Percentiles rank a stretch among this genome's conserved stretches.
Evolutionary conservation across 2,329 filamentous ascomycete species (phyloP).

Genomic region (Xylariaceae sp.): DNA sequence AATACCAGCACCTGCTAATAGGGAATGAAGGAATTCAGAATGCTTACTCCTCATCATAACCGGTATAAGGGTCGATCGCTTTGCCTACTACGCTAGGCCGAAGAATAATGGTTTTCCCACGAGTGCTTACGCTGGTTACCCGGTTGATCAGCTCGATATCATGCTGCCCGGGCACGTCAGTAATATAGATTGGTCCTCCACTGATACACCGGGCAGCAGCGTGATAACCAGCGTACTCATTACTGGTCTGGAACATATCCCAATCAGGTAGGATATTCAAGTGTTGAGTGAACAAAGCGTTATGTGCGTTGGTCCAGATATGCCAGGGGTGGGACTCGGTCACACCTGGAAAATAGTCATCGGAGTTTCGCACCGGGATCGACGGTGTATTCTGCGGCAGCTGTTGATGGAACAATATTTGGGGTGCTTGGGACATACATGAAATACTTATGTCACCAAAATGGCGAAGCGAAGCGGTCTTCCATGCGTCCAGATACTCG

Average conservation of each 20-base stretch:
- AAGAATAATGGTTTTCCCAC: slow-evolving; percentile 72
- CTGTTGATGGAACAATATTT: slow-evolving; percentile 79
- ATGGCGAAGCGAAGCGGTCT: slow-evolving; percentile 66
- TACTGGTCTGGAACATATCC: slow-evolving; percentile 64
- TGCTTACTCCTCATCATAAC: slow-evolving; percentile 59
- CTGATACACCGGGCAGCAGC: slow-evolving; percentile 84
- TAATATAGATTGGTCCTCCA: slow-evolving; percentile 91
- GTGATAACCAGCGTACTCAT: slow-evolving; percentile 73
- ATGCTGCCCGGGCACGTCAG: slow-evolving; percentile 79
- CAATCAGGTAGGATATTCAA: slow-evolving; percentile 83
- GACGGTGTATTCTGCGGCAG: slow-evolving; percentile 69
- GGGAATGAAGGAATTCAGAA: neutral
- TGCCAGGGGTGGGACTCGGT: slow-evolving; percentile 86
- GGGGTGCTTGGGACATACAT: slow-evolving; percentile 90
- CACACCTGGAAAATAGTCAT: slow-evolving; percentile 84
- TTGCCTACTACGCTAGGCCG: slow-evolving; percentile 71
- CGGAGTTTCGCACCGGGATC: slow-evolving; percentile 77
- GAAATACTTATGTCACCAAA: slow-evolving; percentile 76
- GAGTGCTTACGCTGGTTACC: slow-evolving; percentile 70
- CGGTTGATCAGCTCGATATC: slow-evolving; percentile 68
- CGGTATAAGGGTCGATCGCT: slow-evolving; percentile 65
- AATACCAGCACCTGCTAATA: neutral
- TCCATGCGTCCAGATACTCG: slow-evolving; percentile 83
- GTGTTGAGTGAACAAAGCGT: slow-evolving; percentile 73
- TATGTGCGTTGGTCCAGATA: slow-evolving; percentile 90